These are phyloP conservation scores for Exserohilum rostratum DNA, from an alignment of 2,329 filamentous ascomycete genomes.

Conservation along the genomic window DNA sequence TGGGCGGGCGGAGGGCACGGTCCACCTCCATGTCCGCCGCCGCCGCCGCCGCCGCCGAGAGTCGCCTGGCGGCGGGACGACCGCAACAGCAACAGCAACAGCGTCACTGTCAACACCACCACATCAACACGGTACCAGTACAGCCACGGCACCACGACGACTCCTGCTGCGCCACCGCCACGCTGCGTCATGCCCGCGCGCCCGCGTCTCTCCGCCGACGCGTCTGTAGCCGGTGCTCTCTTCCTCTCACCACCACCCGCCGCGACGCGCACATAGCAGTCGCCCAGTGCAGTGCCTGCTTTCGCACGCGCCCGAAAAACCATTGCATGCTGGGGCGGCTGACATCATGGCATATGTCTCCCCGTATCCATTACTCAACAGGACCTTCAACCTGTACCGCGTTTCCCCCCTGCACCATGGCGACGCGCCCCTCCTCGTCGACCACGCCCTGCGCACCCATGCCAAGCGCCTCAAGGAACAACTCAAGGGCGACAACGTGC, in stretches of 20 bases:
- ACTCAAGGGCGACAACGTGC: constrained; percentile 57
- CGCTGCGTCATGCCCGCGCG: constrained; percentile 19
- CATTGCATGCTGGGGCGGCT: not conserved
- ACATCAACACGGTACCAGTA: not conserved
- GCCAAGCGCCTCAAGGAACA: constrained; percentile 56
- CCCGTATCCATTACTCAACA: constrained; percentile 56
- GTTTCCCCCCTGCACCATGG: constrained; percentile 61
- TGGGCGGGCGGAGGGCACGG: constrained; percentile 7
- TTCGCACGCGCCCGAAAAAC: too few relatives aligned
- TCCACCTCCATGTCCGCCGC: constrained; percentile 1
- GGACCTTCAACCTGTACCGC: constrained; percentile 61
- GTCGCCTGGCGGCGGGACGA: too few relatives aligned
- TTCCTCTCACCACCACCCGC: not conserved
- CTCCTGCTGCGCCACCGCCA: too few relatives aligned
- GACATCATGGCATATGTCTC: constrained; percentile 43
- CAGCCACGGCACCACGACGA: too few relatives aligned
- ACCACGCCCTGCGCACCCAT: constrained; percentile 52
- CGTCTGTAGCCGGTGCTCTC: constrained; percentile 1
- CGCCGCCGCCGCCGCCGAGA: not conserved
- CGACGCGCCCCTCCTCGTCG: constrained; percentile 43
- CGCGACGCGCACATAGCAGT: too few relatives aligned
- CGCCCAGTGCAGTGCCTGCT: too few relatives aligned
- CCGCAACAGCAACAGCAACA: too few relatives aligned
- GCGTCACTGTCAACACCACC: constrained; percentile 3
- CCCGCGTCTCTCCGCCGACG: constrained; percentile 7